Percentiles rank a stretch among this genome's conserved stretches.
phyloP scores from a whole-genome alignment of 441 rosid genomes.

The Gossypium gossypioides region DNA sequence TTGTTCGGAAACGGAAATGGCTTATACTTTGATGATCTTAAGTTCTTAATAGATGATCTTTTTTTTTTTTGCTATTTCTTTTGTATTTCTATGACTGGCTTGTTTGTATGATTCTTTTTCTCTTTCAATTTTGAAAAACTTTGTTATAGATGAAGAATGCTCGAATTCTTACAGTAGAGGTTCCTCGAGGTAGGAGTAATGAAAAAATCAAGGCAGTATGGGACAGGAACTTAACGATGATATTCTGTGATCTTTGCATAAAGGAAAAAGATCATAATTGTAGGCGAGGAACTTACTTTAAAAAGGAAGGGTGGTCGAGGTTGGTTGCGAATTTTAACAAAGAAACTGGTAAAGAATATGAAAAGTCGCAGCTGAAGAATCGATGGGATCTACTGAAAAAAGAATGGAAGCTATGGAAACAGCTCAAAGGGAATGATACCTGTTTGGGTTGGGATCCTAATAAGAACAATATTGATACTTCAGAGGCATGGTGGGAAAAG shows the following conservation, averaged over 20 bases:
- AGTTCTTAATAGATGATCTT: not conserved
- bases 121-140: not conserved
- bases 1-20: not conserved
- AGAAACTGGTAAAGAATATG: slow-evolving; percentile 11
- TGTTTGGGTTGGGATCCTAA: slow-evolving; percentile 2
- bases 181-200: slow-evolving; percentile 8
- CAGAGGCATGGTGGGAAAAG: slow-evolving; percentile 12
- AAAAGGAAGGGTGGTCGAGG: slow-evolving; percentile 12
- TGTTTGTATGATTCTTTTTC: not conserved
- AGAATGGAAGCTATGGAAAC: slow-evolving; percentile 13
- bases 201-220: slow-evolving; percentile 10
- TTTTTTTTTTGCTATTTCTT: too few species aligned
- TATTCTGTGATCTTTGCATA: slow-evolving; percentile 6
- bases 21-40: not conserved
- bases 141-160: slow-evolving; percentile 10
- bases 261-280: slow-evolving; percentile 10
- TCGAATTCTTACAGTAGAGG: not conserved
- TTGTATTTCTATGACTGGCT: not conserved
- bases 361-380: slow-evolving; percentile 12
- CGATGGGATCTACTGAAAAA: slow-evolving; percentile 12
- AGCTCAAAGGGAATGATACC: slow-evolving; percentile 4
- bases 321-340: slow-evolving; percentile 9
- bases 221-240: slow-evolving; percentile 8
- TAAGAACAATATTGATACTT: slow-evolving; percentile 7
- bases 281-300: slow-evolving; percentile 7